Evolutionary conservation across 2,329 filamentous ascomycete species (phyloP).

Genomic region (Phaeophleospora eucalypticola): DNA sequence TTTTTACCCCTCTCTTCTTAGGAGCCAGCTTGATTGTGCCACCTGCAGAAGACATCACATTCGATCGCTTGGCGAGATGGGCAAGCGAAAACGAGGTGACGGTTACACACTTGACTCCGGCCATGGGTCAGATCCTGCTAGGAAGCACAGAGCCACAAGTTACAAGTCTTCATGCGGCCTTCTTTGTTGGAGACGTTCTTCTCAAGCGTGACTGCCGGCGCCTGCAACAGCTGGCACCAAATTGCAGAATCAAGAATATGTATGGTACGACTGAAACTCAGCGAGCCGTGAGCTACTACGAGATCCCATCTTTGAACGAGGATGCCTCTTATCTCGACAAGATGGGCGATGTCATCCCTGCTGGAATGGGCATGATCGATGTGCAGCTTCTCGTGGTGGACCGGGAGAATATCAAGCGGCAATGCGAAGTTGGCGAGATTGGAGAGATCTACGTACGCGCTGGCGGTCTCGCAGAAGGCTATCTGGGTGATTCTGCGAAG

Average conservation of each 20-base stretch:
- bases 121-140: slow-evolving; percentile 94
- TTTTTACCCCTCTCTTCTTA: slow-evolving; percentile 85
- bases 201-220: slow-evolving; percentile 76
- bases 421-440: slow-evolving; percentile 76
- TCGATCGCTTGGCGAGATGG: slow-evolving; percentile 86
- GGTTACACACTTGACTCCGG: slow-evolving; percentile 85
- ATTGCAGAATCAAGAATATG: slow-evolving; percentile 76
- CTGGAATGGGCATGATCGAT: slow-evolving; percentile 79
- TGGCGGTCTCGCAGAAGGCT: slow-evolving; percentile 78
- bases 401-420: slow-evolving; percentile 59
- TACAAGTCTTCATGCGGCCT: slow-evolving; percentile 63
- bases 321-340: slow-evolving; percentile 61
- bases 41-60: slow-evolving; percentile 75
- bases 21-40: slow-evolving; percentile 77
- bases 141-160: slow-evolving; percentile 68
- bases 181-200: slow-evolving; percentile 89
- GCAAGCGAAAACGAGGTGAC: slow-evolving; percentile 70
- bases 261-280: slow-evolving; percentile 86
- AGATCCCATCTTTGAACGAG: slow-evolving; percentile 63
- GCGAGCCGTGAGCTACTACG: slow-evolving; percentile 75
- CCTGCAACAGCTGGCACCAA: slow-evolving; percentile 71
- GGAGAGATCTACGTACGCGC: slow-evolving; percentile 83
- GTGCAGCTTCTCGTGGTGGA: slow-evolving; percentile 85
- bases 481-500: slow-evolving; percentile 59
- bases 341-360: slow-evolving; percentile 73